Base-by-base conservation (phyloP, 805 yeast species). In the Wickerhamomyces strasburgensis region DNA sequence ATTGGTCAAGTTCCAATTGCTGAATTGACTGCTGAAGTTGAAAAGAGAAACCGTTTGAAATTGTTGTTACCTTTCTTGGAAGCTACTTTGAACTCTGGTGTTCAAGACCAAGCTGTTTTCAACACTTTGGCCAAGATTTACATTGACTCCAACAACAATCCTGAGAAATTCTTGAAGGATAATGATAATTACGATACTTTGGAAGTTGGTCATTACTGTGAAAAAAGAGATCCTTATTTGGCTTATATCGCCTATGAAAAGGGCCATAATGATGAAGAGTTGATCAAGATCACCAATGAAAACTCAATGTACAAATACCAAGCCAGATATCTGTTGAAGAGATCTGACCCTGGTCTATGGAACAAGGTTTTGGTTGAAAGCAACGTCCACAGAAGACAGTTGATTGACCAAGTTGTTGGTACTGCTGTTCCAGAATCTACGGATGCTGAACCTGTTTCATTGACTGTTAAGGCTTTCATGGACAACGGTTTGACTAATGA, bases 231-330 rank as follows among this genome's bases (percentile, higher is more conserved):
- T 58, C 99, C 99, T 45, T 93, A 87, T 67, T 72, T 93, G 60
- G 99, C 98, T 19, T 93, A 87, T 64, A 93, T 93, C 65, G 95
- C 96, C 35, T 93, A 93, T 64, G 95, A 94, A 44, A 90, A 89
- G 67, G 99, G 99, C 58, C 70, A 73, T 37, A 89, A 90, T 54
- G 96, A 93, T 60, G 81, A 72, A 40, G 98, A 93, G 61, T 75
- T 93, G 56, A 77, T 93, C 54, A 72, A 76, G 57, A 88, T 93
- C 62, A 93, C 98, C 49, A 93, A 93, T 62, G 98, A 93, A 57
- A 93, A 93, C 62, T 77, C 93, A 52, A 93, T 93, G 99, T 93
- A 84, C 75, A 93, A 93, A 64, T 90, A 93, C 65, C 98, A 93
- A 71, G 98, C 98, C n/a, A 81, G 98, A 62, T 93, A 93, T 60